Base-by-base conservation (phyloP, 2,329 filamentous ascomycete species). In the Raffaelea arxii region DNA sequence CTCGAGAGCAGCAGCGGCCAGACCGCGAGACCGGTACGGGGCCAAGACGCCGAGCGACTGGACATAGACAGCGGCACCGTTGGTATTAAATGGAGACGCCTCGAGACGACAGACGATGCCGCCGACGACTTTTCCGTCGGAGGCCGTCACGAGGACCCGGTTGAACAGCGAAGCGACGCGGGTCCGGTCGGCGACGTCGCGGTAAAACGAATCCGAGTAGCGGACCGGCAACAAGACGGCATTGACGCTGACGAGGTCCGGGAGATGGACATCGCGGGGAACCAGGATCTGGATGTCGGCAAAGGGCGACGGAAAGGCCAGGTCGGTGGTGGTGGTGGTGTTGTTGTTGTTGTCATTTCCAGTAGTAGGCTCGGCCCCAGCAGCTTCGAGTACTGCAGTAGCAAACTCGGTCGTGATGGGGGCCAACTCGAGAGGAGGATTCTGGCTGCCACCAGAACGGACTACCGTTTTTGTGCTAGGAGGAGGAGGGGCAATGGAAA, bases 151-250 rank as follows among this genome's bases (percentile, higher is more conserved):
- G 50, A 83, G 72, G 44, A 77, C 70, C 51, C 78, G 78, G 48
- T 75, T 80, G 66, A 77, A 76, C 55, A 70, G 72, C 41, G 47
- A 46, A 32, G 67, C 69, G 14, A 70, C 71, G 21, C 65, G 62
- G 18, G 67, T 56, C 11, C 73, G 69, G 51, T 77, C 67, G 48
- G 74, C 63, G 46, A 77, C 70, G 32, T 66, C 67, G 44, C 68
- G 62, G 68, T 82, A 84, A 65, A 84, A 84, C 41, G 69, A 68
- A 58, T 83, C 79, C 3, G 77, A 71, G 59, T 84, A 84, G 59
- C 68, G 66, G 49, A 84, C 75, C 43, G 75, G 77, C 1, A 84
- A 75, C 44, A 84, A 72, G 43, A 84, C 72, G 39, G 75, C 66
- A 62, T 82, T 82, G 61, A 84, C 80, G 55, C 79, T 75, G 35